Base-by-base conservation (phyloP, 495 filamentous ascomycete species). In the Annulohypoxylon stygium region DNA sequence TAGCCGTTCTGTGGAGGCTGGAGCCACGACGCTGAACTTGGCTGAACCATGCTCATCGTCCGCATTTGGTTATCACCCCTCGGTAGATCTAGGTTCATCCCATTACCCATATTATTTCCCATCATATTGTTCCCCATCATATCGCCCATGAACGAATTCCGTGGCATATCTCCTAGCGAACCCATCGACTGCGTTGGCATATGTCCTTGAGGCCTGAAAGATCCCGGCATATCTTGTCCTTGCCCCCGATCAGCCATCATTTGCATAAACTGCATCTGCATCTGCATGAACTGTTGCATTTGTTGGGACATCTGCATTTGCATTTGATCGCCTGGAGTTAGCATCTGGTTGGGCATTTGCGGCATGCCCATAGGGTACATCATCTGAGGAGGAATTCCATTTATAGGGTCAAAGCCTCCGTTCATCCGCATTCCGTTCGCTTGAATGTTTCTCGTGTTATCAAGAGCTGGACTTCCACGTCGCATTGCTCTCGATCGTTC, bases 241-340 rank as follows among this genome's bases (percentile, higher is more conserved):
- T 75, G 78, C 41, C 60, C 70, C 41, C 66, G 75, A 25, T 69
- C 41, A 54, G 84, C 83, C 86, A 91, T 90, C 87, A 95, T 91
- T 65, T 93, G 91, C 89, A 94, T 93, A 84, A 93, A 92, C 65
- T 96, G 92, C 90, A 97, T 95, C 78, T 97, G 93, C 91, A 97
- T 93, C 76, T 94, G 91, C 91, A 96, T 93, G 83, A 95, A 95
- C 73, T 91, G 88, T 25, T 88, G 86, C 93, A 97, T 97, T 77
- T 97, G 93, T 74, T 95, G 92, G 26, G 89, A 90, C 84, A 97
- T 91, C 75, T 97, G 91, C 51, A 94, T 86, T 69, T 93, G 92
- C 16, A 91, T 90, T 74, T 92, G 91, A 71, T 95, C 93, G 4
- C 88, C 88, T 18, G 92, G 85, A 26, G 86, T 85, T 30, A 90